Percentiles rank a stretch among this genome's conserved stretches.
phyloP scores from a whole-genome alignment of 2,329 filamentous ascomycete species.

The Aplosporella prunicola region DNA sequence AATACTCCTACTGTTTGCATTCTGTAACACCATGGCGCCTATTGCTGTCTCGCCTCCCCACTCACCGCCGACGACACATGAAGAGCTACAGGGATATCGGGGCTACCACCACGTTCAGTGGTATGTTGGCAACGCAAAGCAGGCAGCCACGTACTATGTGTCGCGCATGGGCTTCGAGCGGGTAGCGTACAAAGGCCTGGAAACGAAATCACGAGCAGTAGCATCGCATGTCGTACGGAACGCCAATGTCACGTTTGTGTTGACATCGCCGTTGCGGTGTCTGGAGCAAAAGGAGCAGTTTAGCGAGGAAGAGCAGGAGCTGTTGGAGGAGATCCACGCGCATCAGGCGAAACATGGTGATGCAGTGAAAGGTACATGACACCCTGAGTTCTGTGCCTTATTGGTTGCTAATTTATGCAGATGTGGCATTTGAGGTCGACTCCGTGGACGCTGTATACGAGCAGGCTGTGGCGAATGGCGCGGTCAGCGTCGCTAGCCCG shows the following conservation, averaged over 20 bases:
- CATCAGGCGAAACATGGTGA: constrained; percentile 86
- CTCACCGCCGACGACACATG: constrained; percentile 1
- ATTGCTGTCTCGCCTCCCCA: constrained; percentile 3
- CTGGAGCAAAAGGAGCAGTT: constrained; percentile 18
- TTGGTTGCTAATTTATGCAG: constrained; percentile 34
- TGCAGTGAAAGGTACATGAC: constrained; percentile 57
- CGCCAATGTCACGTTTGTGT: constrained; percentile 67
- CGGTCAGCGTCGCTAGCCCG: constrained; percentile 54
- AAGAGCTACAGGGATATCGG: constrained; percentile 44
- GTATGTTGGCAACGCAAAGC: constrained; percentile 96
- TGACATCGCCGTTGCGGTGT: constrained; percentile 66
- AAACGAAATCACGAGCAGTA: constrained; percentile 72
- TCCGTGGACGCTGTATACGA: constrained; percentile 71
- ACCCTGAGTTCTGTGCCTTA: constrained; percentile 12
- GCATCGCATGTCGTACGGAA: constrained; percentile 80
- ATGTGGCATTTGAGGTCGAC: constrained; percentile 92
- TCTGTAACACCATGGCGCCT: constrained; percentile 9
- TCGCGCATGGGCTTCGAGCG: constrained; percentile 77
- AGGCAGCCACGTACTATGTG: constrained; percentile 82
- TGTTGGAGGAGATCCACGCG: constrained; percentile 65
- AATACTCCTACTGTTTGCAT: background rate
- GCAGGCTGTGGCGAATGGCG: constrained; percentile 58
- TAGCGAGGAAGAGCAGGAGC: constrained; percentile 47
- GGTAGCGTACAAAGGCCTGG: constrained; percentile 76
- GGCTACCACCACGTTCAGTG: constrained; percentile 91